Percentiles rank a stretch among this genome's conserved stretches.
These are phyloP conservation scores for Aspergillus unguis DNA, from an alignment of 2,329 filamentous ascomycete genomes.

Conservation along the genomic window DNA sequence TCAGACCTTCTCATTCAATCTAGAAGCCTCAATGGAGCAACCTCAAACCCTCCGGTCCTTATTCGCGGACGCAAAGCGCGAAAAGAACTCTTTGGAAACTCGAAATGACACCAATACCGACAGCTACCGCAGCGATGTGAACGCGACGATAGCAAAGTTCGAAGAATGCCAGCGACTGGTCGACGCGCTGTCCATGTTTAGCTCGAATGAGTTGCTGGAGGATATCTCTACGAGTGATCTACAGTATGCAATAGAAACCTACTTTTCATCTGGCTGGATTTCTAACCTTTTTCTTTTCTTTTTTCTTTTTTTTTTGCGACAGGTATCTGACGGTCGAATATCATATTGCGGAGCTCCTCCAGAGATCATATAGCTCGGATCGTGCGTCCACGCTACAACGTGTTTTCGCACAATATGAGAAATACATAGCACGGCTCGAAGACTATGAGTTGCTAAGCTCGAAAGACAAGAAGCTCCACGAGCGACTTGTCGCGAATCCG, in stretches of 20 bases:
- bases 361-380: constrained; percentile 61
- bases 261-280: too few relatives aligned
- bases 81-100: constrained; percentile 57
- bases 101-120: constrained; percentile 64
- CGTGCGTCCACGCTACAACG: constrained; percentile 61
- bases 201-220: constrained; percentile 81
- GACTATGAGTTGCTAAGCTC: constrained; percentile 69
- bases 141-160: constrained; percentile 66
- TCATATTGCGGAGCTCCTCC: constrained; percentile 73
- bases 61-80: constrained; percentile 54
- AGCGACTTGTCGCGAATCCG: constrained; percentile 69
- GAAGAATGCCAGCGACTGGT: constrained; percentile 68
- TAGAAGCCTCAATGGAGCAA: constrained; percentile 41
- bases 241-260: constrained; percentile 51
- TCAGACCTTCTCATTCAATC: background rate
- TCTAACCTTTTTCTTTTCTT: constrained; percentile 15
- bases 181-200: constrained; percentile 75
- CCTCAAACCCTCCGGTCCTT: constrained; percentile 55
- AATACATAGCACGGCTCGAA: constrained; percentile 72
- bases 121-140: constrained; percentile 65
- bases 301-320: background rate
- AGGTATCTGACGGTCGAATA: constrained; percentile 75
- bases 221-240: constrained; percentile 82
- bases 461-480: constrained; percentile 65
- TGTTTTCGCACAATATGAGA: constrained; percentile 70